Base-by-base conservation (phyloP, 371 early-diverging fungal genomes). In the Mortierella sp. region DNA sequence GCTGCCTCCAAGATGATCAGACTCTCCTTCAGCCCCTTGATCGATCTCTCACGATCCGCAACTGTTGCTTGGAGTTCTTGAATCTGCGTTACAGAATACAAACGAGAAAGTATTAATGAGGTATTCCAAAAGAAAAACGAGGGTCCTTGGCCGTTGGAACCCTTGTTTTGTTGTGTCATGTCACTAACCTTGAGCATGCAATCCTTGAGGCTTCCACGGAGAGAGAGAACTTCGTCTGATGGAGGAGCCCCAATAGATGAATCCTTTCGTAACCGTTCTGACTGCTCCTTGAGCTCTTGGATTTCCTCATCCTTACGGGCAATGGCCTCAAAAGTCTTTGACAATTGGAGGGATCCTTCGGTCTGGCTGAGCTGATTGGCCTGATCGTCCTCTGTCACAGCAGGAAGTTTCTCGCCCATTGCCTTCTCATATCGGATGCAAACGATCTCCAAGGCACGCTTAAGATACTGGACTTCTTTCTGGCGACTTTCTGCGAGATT, bases 401-500 rank as follows among this genome's bases (percentile, higher is more conserved):
- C 63, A 1, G 71, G 60, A 2, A 43, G 44, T 13, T 66, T 54
- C 27, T 80, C 77, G 17, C 68, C 71, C 59, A 73, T 57, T 2
- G 77, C 71, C 7, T 29, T 67, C 53, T 80, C 73, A 50, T 74
- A 81, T 10, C 78, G 73, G 0, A 71, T 68, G 55, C 81, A 81
- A 19, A 81, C 81, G 34, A 79, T 74, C 61, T 78, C 63, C 22
- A 81, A 51, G 4, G 81, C 76, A 2, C 81, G 71, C 39, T 81
- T 78, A 6, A 81, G 59, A 50, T 81, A 81, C 1, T 60, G 66
- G 16, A 78, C 71, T 37, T 81, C 81, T 51, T 81, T 81, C 34
- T 67, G 67, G 22, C 72, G 57, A n/a, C 55, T 31, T 28, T 78
- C 79, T 1, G 77, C 78, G 13, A 69, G 48, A n/a, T 41, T 67